phyloP scores from a whole-genome alignment of 768 basidiomycete species.

The Russula foetens region DNA sequence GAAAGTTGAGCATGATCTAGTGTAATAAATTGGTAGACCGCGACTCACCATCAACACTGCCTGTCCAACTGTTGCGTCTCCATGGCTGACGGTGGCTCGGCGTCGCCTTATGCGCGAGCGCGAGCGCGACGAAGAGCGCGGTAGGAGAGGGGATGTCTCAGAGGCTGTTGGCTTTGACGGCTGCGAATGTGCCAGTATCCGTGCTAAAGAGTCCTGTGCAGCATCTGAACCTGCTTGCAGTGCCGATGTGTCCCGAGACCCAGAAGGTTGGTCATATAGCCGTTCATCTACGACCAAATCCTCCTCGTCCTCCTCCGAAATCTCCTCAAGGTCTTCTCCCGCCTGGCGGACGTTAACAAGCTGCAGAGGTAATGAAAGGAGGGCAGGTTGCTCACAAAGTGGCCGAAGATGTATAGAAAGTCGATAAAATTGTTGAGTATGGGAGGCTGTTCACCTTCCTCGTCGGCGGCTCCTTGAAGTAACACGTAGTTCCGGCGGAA shows the following conservation, averaged over 20 bases:
- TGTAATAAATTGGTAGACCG: neutral
- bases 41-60: slow-evolving; percentile 82
- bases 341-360: slow-evolving; percentile 41
- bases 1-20: neutral
- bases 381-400: slow-evolving; percentile 64
- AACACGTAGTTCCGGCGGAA: slow-evolving; percentile 86
- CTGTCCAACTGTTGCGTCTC: slow-evolving; percentile 85
- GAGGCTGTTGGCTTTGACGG: slow-evolving; percentile 12
- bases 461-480: slow-evolving; percentile 53
- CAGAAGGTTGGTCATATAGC: slow-evolving; percentile 9
- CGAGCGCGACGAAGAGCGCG: slow-evolving; percentile 29
- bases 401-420: slow-evolving; percentile 90
- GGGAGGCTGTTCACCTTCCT: slow-evolving; percentile 38
- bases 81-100: slow-evolving; percentile 52
- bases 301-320: slow-evolving; percentile 52
- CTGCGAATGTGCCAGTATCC: slow-evolving; percentile 4
- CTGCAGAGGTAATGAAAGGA: slow-evolving; percentile 1
- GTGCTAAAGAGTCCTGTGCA: slow-evolving; percentile 4
- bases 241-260: neutral
- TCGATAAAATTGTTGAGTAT: slow-evolving; percentile 85
- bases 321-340: slow-evolving; percentile 76
- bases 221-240: neutral
- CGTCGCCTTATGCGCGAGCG: slow-evolving; percentile 49
- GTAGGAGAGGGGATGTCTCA: slow-evolving; percentile 55
- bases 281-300: slow-evolving; percentile 31